Base-by-base conservation (phyloP, 1,284 basidiomycete species). In the Puccinia triticina region DNA sequence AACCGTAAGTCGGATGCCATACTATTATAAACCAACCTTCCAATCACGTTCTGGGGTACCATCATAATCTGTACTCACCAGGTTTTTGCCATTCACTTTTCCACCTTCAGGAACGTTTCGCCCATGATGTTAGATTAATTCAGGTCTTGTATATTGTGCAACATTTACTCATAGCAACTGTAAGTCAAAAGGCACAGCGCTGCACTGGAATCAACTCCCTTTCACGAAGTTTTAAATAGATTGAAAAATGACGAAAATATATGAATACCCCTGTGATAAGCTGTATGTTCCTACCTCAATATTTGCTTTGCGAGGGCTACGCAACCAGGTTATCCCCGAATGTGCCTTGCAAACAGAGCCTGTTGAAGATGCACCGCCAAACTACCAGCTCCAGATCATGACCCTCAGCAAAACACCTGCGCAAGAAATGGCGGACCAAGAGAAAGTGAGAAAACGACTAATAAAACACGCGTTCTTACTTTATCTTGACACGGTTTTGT, bases 251-350 rank as follows among this genome's bases (percentile, higher is more conserved):
- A 69, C 37, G 1, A 43, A n/a, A n/a, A n/a, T 69, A n/a, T 2
- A 23, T n/a, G 21, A 69, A 61, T 61, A 2, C 66, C 32, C 14
- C 16, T n/a, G 3, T 18, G 18, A 67, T n/a, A 69, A 69, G 66
- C 34, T 69, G 21, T 69, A 69, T n/a, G 46, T 69, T 18, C 66
- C 66, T 21, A 69, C 66, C 11, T 69, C 66, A 14, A 43, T 69
- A 4, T n/a, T 32, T 69, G 66, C 66, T n/a, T 43, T 69, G 8
- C 66, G 66, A 69, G 66, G 66, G 43, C 66, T 69, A 69, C 66
- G 66, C 4, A 23, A 29, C 37, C 66, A 43, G 40, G 26, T 29
- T 5, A 43, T 46, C 21, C 23, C 66, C 4, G 40, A 69, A 43
- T 7, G 37, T 16, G 37, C 66, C 8, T 21, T 43, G 21, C 3